A percentile compares a stretch with the other conserved stretches of the same genome.
Conservation (phyloP, 768 basidiomycete genomes). For the Trametes elegans region DNA sequence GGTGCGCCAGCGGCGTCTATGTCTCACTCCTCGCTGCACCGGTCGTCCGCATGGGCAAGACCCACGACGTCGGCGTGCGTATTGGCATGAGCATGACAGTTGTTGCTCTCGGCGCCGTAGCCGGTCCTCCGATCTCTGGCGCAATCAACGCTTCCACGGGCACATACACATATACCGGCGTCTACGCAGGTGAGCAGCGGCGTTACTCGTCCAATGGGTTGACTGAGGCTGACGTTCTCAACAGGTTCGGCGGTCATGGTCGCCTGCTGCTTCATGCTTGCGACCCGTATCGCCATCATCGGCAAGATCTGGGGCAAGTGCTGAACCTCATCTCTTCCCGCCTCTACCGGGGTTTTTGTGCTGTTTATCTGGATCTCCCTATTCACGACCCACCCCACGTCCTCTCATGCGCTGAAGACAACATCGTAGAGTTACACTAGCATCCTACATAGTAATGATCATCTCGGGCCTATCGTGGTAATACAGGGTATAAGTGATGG, state of each 20-base stretch:
- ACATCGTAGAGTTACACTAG: too few species aligned
- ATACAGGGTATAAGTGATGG: too few species aligned
- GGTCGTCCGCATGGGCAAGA: conserved; percentile 57
- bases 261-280: conserved; percentile 40
- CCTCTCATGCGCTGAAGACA: too few species aligned
- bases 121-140: conserved; percentile 73
- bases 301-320: conserved; percentile 41
- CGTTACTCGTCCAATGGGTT: background rate
- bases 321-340: conserved; percentile 29
- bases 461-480: too few species aligned
- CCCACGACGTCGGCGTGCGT: conserved; percentile 61
- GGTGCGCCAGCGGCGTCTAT: conserved; percentile 62
- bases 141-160: conserved; percentile 55
- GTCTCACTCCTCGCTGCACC: conserved; percentile 56
- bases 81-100: conserved; percentile 64
- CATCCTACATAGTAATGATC: too few species aligned
- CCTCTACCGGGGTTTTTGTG: too few species aligned
- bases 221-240: background rate
- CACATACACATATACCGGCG: conserved; percentile 52
- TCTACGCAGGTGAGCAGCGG: conserved; percentile 48
- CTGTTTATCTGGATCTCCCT: too few species aligned
- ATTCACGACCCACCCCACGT: background rate
- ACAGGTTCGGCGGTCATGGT: conserved; percentile 40
- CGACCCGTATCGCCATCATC: conserved; percentile 41
- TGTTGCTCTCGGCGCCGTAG: conserved; percentile 58